Base-by-base conservation (phyloP, 305 asterid genomes). In the Fraxinus ornus region DNA sequence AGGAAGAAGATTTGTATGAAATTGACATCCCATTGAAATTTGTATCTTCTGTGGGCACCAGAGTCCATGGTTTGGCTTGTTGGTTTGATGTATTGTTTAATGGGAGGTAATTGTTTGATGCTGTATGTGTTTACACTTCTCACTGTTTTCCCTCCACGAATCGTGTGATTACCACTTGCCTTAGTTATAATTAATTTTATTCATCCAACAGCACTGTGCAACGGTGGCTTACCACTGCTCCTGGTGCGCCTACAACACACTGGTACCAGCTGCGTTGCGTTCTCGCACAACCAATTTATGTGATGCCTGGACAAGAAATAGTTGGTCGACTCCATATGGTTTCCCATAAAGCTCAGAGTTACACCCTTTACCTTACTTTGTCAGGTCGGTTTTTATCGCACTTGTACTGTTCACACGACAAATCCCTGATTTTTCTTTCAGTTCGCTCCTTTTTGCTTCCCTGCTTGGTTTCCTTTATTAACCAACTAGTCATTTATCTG, bases 191-290 rank as follows among this genome's bases (percentile, higher is more conserved):
- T 36, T 0, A 75, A 49, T 79, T 79, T 79, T 39, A 82, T 35
- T 66, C 75, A 80, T 73, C 77, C 72, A n/a, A 78, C 85, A 97
- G 99, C 91, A 87, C 95, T 24, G 98, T 97, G 49, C 98, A 88
- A 85, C 89, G 99, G 89, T 97, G 98, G 98, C 93, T 97, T 82
- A 92, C 91, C 85, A 97, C 99, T 79, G 97, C 97, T 84, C 99
- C 99, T 64, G 98, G 99, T 36, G 94, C 98, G 17, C 97, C 97
- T 39, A 97, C 98, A 36, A 97, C 99, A 4, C 99, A 97, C 82
- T 97, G 99, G 99, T 97, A 97, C 88, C 99, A 97, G 86, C 92
- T 97, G 76, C 97, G 99, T n/a, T 97, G 99, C 84, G 98, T 97
- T 80, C 87, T 97, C 36, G 74, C 95, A 80, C 99, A 97, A 84